A percentile compares a stretch with the other conserved stretches of the same genome.
Evolutionary conservation across 2,329 filamentous ascomycete genomes (phyloP).

Genomic region (Aspergillus nomiae): DNA sequence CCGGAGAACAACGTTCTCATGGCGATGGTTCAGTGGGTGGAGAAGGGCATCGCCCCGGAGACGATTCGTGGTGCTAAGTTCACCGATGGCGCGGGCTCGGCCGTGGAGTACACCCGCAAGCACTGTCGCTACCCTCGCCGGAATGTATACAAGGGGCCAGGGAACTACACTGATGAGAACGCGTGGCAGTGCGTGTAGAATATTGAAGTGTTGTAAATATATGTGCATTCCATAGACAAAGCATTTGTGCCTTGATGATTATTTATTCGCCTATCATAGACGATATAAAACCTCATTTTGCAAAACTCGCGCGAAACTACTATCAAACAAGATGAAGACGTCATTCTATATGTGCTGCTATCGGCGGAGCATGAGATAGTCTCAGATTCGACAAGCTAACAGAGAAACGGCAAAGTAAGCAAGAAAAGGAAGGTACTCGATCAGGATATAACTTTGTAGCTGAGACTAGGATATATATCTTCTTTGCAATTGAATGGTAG

Average conservation of each 20-base stretch:
- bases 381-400: too few species aligned
- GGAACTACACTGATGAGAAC: conserved; percentile 36
- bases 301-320: background rate
- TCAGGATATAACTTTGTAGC: background rate
- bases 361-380: too few species aligned
- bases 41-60: conserved; percentile 44
- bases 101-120: conserved; percentile 47
- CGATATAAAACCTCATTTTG: background rate
- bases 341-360: background rate
- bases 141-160: conserved; percentile 35
- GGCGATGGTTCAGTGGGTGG: conserved; percentile 54
- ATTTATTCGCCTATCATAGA: background rate
- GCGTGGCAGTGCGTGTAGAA: conserved; percentile 36
- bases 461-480: background rate
- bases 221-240: background rate
- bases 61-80: conserved; percentile 49
- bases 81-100: conserved; percentile 39
- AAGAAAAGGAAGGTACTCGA: too few species aligned
- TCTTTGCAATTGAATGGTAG: background rate
- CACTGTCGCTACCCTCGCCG: conserved; percentile 48
- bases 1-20: conserved; percentile 51
- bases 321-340: background rate
- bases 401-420: too few species aligned
- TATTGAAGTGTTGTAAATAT: background rate
- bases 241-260: background rate